A percentile compares a stretch with the other conserved stretches of the same genome.
Conservation (phyloP, 225 moss, liverwort and hornwort genomes). For the Physcomitrium patens region DNA sequence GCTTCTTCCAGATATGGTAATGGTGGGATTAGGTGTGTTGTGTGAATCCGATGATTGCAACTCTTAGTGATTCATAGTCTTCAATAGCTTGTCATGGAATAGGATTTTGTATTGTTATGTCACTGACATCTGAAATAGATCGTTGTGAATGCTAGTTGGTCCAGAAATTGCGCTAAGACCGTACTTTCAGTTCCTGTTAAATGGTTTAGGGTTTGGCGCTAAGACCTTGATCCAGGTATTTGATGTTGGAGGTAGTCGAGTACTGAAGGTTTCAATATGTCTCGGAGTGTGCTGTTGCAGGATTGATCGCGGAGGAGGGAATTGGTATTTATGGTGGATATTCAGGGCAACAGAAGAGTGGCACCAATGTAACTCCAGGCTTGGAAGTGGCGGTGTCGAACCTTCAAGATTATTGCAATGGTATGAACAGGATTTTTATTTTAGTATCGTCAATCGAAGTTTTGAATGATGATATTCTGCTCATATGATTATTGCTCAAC, state of each 20-base stretch:
- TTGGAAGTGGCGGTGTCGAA: slow-evolving; percentile 96
- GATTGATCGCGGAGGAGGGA: slow-evolving; percentile 93
- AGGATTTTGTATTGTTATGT: not conserved
- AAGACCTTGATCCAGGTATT: not conserved
- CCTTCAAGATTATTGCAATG: slow-evolving; percentile 99
- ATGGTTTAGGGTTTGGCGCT: too few relatives aligned
- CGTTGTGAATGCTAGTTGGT: not conserved
- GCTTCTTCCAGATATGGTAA: not conserved
- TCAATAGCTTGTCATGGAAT: slow-evolving; percentile 15
- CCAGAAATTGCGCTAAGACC: slow-evolving; percentile 15
- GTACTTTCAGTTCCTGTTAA: slow-evolving; percentile 8
- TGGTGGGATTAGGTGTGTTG: slow-evolving; percentile 13
- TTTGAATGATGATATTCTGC: not conserved
- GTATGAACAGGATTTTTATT: slow-evolving; percentile 40
- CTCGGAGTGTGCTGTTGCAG: slow-evolving; percentile 46
- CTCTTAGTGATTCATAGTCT: slow-evolving; percentile 19
- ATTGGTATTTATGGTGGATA: slow-evolving; percentile 69
- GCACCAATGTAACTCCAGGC: slow-evolving; percentile 79
- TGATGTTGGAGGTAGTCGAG: slow-evolving; percentile 10
- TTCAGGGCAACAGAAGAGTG: slow-evolving; percentile 67
- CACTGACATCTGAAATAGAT: not conserved
- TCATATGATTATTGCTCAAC: not conserved
- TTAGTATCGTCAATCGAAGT: not conserved
- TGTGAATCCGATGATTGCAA: slow-evolving; percentile 17
- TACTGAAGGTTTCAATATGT: not conserved